phyloP scores from a whole-genome alignment of 208 protist genomes.

The Leishmania amazonensis region DNA sequence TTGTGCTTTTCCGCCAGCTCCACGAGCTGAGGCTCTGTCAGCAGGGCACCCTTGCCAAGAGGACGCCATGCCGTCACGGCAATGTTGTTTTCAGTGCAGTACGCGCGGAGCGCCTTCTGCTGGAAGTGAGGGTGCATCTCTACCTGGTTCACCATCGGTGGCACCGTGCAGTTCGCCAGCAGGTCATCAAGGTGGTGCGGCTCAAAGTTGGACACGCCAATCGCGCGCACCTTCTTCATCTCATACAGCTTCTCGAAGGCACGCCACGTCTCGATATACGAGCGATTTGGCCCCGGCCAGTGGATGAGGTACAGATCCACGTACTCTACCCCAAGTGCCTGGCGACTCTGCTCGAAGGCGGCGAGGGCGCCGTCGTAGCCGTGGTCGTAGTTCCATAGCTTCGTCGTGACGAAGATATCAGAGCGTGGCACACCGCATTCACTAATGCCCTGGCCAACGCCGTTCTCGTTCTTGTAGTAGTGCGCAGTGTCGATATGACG shows the following conservation, averaged over 20 bases:
- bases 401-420: conserved; percentile 91
- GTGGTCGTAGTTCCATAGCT: conserved; percentile 81
- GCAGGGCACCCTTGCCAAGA: conserved; percentile 60
- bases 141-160: conserved; percentile 91
- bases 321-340: conserved; percentile 90
- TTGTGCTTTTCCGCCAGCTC: conserved; percentile 64
- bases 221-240: conserved; percentile 76
- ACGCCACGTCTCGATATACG: conserved; percentile 61
- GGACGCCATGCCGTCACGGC: conserved; percentile 84
- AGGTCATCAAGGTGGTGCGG: conserved; percentile 56
- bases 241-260: conserved; percentile 70
- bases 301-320: conserved; percentile 97
- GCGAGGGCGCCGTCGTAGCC: conserved; percentile 69
- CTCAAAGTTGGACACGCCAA: conserved; percentile 93
- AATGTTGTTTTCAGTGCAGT: conserved; percentile 76
- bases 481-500: conserved; percentile 87
- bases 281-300: conserved; percentile 85
- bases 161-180: conserved; percentile 63
- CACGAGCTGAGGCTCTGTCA: conserved; percentile 36
- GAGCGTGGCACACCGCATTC: conserved; percentile 72
- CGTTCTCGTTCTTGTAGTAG: conserved; percentile 85
- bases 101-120: conserved; percentile 60
- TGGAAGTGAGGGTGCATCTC: conserved; percentile 89
- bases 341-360: conserved; percentile 71
- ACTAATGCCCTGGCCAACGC: conserved; percentile 55